phyloP scores from a whole-genome alignment of 169 alveolate species.

The Cryptosporidium felis region DNA sequence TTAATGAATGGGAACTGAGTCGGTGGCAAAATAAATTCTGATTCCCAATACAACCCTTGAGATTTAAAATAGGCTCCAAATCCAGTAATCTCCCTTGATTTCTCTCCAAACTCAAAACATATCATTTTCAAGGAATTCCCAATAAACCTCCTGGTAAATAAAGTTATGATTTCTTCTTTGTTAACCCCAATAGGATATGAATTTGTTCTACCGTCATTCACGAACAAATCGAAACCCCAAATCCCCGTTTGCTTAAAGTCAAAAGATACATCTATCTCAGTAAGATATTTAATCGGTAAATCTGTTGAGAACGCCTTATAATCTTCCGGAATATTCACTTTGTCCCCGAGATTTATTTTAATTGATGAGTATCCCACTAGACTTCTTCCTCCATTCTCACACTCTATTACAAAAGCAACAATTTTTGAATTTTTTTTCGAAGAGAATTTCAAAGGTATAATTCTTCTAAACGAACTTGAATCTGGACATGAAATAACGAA shows the following conservation, averaged over 20 bases:
- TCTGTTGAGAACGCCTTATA: background rate
- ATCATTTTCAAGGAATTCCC: constrained; percentile 43
- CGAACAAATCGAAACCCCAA: constrained; percentile 12
- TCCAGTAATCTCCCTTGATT: constrained; percentile 41
- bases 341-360: background rate
- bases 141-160: constrained; percentile 18
- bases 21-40: constrained; percentile 23
- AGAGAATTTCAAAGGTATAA: background rate
- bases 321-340: background rate
- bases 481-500: constrained; percentile 44
- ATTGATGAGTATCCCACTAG: constrained; percentile 42
- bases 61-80: constrained; percentile 63
- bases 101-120: constrained; percentile 44
- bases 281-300: constrained; percentile 5
- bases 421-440: constrained; percentile 22
- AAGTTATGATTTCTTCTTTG: constrained; percentile 30
- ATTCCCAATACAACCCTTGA: constrained; percentile 53
- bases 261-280: constrained; percentile 30
- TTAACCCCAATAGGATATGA: constrained; percentile 17
- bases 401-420: constrained; percentile 18
- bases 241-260: constrained; percentile 32
- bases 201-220: constrained; percentile 50
- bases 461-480: constrained; percentile 16
- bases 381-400: constrained; percentile 34
- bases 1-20: constrained; percentile 14